Base-by-base conservation (phyloP, 129 eudicot species). In the Pseudognaphalium luteoalbum region DNA sequence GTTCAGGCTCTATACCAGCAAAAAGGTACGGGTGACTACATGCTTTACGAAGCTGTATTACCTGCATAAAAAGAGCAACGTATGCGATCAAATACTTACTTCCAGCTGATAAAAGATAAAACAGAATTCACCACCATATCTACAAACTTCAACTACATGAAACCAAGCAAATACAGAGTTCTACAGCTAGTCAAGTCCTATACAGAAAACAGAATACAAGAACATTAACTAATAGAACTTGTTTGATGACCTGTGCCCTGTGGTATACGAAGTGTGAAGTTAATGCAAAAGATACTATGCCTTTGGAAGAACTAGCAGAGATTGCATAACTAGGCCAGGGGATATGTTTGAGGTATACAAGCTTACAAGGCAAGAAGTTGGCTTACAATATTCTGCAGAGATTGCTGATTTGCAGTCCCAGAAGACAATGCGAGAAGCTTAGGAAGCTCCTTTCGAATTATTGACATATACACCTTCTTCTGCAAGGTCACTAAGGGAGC, bases 11-110 rank as follows among this genome's bases (percentile, higher is more conserved):
- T 60, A 93, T 91, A 74, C 98, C 98, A 68, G 98, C 87, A 70
- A 93, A 93, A 62, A 93, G 98, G 79, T 93, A 93, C n/a, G 98
- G 98, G 85, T 93, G 98, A 76, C 97, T 93, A 85, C 98, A 93
- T 68, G 98, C 96, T 85, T 93, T 93, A 29, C 98, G 87, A 30
- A 93, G 86, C 82, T 93, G 98, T 70, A 93, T 88, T 74, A 93
- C 97, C 98, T 93, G 88, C 72, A 81, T 37, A 35, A 47, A 67
- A 68, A 33, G 21, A 41, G 61, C n/a, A 70, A 16, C 44, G 32
- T 57, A 51, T 9, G 76, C 14, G 21, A 58, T 71, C 35, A 70
- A 65, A 10, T 32, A 71, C 44, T 41, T 22, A 3, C 64, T 71
- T 54, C 22, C 59, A 79, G 71, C 59, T 66, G 56, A 19, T 34